Base-by-base conservation (phyloP, 2,329 filamentous ascomycete genomes). In the Botrytis fabae region DNA sequence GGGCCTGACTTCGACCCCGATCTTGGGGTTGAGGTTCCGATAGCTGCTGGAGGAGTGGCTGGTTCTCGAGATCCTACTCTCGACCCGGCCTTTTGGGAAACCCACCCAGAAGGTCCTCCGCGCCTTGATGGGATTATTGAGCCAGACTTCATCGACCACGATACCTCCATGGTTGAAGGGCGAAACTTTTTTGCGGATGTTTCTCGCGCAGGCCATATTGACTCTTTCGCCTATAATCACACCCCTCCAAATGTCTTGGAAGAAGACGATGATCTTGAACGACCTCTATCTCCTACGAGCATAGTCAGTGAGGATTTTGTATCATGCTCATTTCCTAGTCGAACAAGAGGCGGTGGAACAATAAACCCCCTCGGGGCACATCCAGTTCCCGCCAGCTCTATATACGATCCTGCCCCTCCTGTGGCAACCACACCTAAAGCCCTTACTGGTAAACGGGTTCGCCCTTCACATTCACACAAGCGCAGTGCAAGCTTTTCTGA, bases 401-500 rank as follows among this genome's bases (percentile, higher is more conserved):
- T 85, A 3, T 84, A 86, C 73, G 84, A 83, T 48, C 82, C 81
- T 28, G 78, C 83, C 3, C 86, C 85, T 14, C 86, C 85, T 6
- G 83, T 90, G 63, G 89, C 89, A 8, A 85, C 85, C 16, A 90
- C 88, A 5, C 89, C 89, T 6, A 87, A 86, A 72, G 83, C 87
- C 1, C 81, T 91, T 3, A 84, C 85, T 18, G 88, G 88, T 72
- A 91, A 91, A 79, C 85, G 88, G 25, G 85, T 88, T 12, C 86
- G 89, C 25, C 86, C 89, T 32, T 83, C 83, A 20, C 86, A 88
- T 75, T 81, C 84, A 4, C 94, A 97, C 82, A 95, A 94, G 81
- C 90, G 94, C 35, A 97, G 93, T 79, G 94, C 91, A 68, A 98
- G 95, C 80, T 91, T 96, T 78, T 93, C 92, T 0, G 93, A 98